A percentile compares a stretch with the other conserved stretches of the same genome.
These are phyloP conservation scores for Microcos paniculata DNA, from an alignment of 345 rosid species.

Conservation along the genomic window DNA sequence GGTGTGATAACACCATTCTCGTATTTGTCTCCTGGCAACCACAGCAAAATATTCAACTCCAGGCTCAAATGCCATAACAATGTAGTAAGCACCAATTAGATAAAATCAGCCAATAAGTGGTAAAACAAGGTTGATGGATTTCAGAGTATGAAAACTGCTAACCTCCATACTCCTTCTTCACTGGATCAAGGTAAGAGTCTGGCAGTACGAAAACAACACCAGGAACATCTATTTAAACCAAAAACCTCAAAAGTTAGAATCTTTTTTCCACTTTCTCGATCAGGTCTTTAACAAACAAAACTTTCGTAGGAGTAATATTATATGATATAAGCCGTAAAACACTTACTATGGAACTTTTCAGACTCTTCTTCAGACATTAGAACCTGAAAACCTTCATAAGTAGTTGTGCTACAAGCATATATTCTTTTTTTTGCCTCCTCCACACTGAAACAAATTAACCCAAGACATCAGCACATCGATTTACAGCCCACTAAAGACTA, in stretches of 20 bases:
- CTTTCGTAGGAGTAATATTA: not conserved
- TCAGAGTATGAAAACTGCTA: conserved; percentile 6
- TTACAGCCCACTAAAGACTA: not conserved
- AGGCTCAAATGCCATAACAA: conserved; percentile 3
- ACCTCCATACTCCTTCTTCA: conserved; percentile 94
- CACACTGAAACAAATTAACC: conserved; percentile 42
- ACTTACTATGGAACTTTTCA: conserved; percentile 62
- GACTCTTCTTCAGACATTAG: conserved; percentile 85
- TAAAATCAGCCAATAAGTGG: not conserved
- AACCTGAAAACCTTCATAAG: conserved; percentile 94
- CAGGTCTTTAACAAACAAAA: not conserved
- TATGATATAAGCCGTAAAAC: not conserved
- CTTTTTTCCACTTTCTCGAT: not conserved
- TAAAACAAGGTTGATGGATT: not conserved
- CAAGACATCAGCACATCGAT: not conserved
- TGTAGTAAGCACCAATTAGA: not conserved
- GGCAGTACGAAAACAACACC: conserved; percentile 89
- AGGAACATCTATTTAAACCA: conserved; percentile 52
- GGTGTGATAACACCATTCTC: conserved; percentile 79
- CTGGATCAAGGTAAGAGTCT: conserved; percentile 91
- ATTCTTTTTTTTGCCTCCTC: conserved; percentile 85
- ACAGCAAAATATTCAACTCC: conserved; percentile 12
- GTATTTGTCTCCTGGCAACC: conserved; percentile 73
- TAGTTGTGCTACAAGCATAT: conserved; percentile 97
- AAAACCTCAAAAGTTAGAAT: conserved; percentile 19